These are phyloP conservation scores for Tephrocybe sp. DNA, from an alignment of 768 basidiomycete species.

Conservation along the genomic window DNA sequence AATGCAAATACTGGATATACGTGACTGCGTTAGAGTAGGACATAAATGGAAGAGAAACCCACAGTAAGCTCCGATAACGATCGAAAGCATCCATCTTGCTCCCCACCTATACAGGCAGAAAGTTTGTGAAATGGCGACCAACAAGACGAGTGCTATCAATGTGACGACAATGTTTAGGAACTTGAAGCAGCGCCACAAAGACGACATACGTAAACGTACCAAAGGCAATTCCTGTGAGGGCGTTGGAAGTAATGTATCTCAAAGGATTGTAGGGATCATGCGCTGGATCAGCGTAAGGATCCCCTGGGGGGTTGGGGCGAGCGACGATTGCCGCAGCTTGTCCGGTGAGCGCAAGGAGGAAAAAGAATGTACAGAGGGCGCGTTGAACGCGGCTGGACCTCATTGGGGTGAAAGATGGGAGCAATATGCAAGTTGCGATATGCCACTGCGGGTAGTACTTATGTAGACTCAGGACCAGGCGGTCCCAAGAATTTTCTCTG, in stretches of 20 bases:
- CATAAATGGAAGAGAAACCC: constrained; percentile 17
- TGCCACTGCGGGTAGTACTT: too few species aligned
- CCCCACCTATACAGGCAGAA: constrained; percentile 41
- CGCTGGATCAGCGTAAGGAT: constrained; percentile 48
- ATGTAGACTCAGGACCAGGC: background rate
- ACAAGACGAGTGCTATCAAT: constrained; percentile 32
- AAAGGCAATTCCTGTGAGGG: constrained; percentile 49
- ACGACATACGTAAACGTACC: background rate
- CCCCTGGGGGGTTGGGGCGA: constrained; percentile 25
- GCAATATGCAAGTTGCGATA: too few species aligned
- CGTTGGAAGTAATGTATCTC: constrained; percentile 54
- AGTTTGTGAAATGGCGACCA: constrained; percentile 43
- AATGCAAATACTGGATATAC: constrained; percentile 46
- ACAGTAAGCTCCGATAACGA: constrained; percentile 61
- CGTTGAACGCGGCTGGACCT: constrained; percentile 1
- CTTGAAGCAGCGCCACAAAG: background rate
- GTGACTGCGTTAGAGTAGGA: background rate
- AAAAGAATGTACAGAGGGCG: background rate
- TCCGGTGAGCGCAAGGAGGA: background rate
- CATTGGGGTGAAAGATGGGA: background rate
- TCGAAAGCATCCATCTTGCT: constrained; percentile 56
- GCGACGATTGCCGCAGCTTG: background rate
- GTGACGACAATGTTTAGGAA: background rate
- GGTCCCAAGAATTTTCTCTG: too few species aligned
- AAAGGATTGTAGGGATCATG: constrained; percentile 53